These are phyloP conservation scores for Medicago lupulina DNA, from an alignment of 306 rosid genomes.

Conservation along the genomic window DNA sequence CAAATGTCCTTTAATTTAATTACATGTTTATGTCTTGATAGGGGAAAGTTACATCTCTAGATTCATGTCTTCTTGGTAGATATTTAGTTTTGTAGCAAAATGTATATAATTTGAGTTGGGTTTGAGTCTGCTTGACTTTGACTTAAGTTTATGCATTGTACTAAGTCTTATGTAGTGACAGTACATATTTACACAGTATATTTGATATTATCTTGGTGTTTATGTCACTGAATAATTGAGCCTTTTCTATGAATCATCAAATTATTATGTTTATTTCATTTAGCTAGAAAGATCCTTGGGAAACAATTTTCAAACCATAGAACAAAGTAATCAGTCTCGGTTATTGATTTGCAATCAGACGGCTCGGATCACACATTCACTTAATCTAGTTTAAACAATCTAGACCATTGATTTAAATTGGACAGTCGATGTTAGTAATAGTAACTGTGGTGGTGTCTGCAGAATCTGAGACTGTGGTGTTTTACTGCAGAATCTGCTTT, in stretches of 20 bases:
- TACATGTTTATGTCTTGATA: conserved; percentile 28
- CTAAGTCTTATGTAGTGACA: conserved; percentile 16
- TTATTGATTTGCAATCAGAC: too few species aligned
- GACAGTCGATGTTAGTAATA: too few species aligned
- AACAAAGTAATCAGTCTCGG: too few species aligned
- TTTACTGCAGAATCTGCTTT: not conserved
- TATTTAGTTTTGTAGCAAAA: conserved; percentile 35
- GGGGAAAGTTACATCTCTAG: conserved; percentile 17
- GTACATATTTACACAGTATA: conserved; percentile 28
- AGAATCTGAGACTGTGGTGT: too few species aligned
- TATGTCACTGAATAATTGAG: conserved; percentile 11
- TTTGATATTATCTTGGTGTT: conserved; percentile 28
- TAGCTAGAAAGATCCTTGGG: not conserved
- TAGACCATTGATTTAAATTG: too few species aligned
- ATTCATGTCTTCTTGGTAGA: conserved; percentile 37
- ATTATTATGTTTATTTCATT: not conserved
- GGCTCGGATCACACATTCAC: too few species aligned
- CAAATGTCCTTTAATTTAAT: conserved; percentile 35
- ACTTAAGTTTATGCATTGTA: conserved; percentile 37
- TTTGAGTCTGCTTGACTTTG: not conserved
- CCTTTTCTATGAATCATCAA: not conserved
- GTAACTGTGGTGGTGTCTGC: not conserved
- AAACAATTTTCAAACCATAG: too few species aligned
- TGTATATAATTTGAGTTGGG: conserved; percentile 30
- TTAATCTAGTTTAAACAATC: too few species aligned